Base-by-base conservation (phyloP, 1,139 yeast species). In the Geotrichum europaeum region DNA sequence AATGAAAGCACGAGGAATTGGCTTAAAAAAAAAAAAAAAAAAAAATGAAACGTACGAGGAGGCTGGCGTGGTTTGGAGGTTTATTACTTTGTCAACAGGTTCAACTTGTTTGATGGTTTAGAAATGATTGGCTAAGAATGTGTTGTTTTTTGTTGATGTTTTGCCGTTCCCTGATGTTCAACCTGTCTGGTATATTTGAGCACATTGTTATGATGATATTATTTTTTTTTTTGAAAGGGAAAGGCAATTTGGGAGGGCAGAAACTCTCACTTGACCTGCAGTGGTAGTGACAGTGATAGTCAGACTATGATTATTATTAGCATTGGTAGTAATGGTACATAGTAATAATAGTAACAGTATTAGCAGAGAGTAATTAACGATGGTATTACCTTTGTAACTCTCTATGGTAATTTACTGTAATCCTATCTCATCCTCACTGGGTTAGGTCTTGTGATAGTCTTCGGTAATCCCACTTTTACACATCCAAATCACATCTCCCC, bases 371-470 rank as follows among this genome's bases (percentile, higher is more conserved):
- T 5, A 24, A 24, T 24, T 24, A 24, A 24, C 25, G 25, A 5
- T 24, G 25, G 4, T 5, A 13, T 2, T 36, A 13, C 43, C n/a
- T 6, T n/a, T 36, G 18, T 36, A 36, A 36, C 43, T 15, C 2
- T 13, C 43, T 36, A 36, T 12, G 43, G n/a, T n/a, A 36, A n/a
- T 36, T 15, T 5, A 36, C 43, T 36, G 43, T 36, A 36, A 36
- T 36, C 18, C n/a, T 15, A 13, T 34, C 40, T 34, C 15, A 12
- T 9, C 4, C 20, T 24, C 15, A 7, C 22, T 47, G 55, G 60
- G 57, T 49, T 54, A 58, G 60, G 60, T 58, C 53, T 58, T 58
- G 60, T 58, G 60, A 58, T 58, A 54, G 50, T 47, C 25, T 15
- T 22, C n/a, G 51, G 51, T 47, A 47, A 47, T 25, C 10, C 51